phyloP scores from a whole-genome alignment of 306 rosid species.

The Arachis hypogaea region DNA sequence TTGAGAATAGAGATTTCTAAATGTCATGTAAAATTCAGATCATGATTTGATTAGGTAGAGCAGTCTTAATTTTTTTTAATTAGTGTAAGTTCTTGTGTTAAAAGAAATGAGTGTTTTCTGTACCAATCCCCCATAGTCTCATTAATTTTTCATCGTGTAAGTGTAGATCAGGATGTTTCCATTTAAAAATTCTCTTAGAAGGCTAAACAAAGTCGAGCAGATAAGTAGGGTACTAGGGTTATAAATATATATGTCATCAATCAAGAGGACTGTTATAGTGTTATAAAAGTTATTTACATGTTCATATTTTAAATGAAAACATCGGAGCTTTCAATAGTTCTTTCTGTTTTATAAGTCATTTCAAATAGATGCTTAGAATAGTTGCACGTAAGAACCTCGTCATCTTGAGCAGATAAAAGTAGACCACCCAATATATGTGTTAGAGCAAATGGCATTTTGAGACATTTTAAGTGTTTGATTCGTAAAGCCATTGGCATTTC shows the following conservation, averaged over 20 bases:
- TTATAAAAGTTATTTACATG: background rate
- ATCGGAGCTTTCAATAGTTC: background rate
- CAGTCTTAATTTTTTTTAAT: slow-evolving; percentile 15
- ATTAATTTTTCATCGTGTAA: slow-evolving; percentile 32
- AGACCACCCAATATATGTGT: background rate
- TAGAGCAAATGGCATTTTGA: background rate
- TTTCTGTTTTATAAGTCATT: background rate
- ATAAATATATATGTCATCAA: background rate
- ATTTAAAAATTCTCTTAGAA: slow-evolving; percentile 4
- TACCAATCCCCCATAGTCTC: background rate
- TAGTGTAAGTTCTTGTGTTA: slow-evolving; percentile 26
- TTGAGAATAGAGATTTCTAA: slow-evolving; percentile 63
- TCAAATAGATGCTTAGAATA: too few species aligned
- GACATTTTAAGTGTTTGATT: background rate
- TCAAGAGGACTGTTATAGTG: background rate
- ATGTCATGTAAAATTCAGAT: slow-evolving; percentile 31
- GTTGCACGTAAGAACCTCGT: too few species aligned
- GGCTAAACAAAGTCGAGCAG: background rate
- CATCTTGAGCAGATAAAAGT: background rate
- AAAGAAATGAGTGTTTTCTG: slow-evolving; percentile 29
- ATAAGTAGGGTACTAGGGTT: background rate
- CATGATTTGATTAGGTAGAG: slow-evolving; percentile 20
- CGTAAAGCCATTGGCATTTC: background rate
- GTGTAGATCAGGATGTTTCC: background rate
- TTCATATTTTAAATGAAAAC: background rate